Conservation (phyloP, 306 rosid species). For the Prunus fruticosa region DNA sequence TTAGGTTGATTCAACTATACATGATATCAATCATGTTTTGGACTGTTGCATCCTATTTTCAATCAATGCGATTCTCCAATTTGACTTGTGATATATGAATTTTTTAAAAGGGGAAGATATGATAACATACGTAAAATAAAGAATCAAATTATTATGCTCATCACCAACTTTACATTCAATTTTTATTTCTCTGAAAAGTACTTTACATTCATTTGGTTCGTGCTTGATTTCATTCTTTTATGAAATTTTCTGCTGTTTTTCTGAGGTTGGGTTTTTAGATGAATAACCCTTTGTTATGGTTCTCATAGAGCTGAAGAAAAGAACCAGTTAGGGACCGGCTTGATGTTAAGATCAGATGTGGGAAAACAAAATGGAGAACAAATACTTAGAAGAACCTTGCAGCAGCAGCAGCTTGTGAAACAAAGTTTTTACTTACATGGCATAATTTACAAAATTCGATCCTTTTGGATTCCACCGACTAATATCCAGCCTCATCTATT, state of each 20-base stretch:
- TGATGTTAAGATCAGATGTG: not conserved
- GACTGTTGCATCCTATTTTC: not conserved
- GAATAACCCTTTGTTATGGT: not conserved
- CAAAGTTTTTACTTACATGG: not conserved
- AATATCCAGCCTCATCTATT: not conserved
- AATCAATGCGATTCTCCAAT: not conserved
- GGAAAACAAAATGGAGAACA: not conserved
- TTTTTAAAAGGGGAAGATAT: too few relatives aligned
- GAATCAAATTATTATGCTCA: not conserved
- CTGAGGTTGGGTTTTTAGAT: not conserved
- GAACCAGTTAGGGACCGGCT: not conserved
- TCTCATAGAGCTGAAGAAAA: not conserved
- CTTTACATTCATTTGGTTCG: not conserved
- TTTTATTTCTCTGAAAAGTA: too few relatives aligned
- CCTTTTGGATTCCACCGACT: not conserved
- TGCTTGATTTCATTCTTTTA: not conserved
- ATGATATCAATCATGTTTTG: not conserved
- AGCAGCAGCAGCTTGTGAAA: not conserved
- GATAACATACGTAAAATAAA: too few relatives aligned
- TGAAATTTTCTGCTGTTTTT: not conserved
- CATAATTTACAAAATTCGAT: not conserved
- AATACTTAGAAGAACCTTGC: not conserved
- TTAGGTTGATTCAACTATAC: too few relatives aligned
- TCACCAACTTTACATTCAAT: not conserved
- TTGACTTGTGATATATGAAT: not conserved